Base-by-base conservation (phyloP, 2,329 filamentous ascomycete genomes). In the Verticillium isaacii region DNA sequence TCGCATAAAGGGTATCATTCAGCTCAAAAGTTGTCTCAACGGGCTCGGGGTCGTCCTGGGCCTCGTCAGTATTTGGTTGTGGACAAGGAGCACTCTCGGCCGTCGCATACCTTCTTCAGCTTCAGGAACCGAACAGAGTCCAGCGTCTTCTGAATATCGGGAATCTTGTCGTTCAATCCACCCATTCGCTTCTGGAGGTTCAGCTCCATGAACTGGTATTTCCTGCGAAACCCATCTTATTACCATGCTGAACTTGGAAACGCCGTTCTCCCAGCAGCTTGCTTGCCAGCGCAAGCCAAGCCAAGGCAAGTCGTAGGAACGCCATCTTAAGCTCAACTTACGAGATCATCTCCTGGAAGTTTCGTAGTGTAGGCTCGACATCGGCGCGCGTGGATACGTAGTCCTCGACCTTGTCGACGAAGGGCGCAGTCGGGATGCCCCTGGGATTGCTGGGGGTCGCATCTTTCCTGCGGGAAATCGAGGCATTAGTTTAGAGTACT, bases 201-300 rank as follows among this genome's bases (percentile, higher is more conserved):
- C 73, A 90, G 82, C 79, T 98, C 93, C 95, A 99, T 99, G 79
- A 98, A 99, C 76, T 98, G 95, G 80, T 99, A 99, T 84, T 99
- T 99, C 69, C 93, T 96, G 73, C 74, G 73, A 77, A 66, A 32
- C 17, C 5, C 14, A 15, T 12, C 5, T 32, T 14, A 25, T 32
- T 32, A 56, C 14, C 14, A 17, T 5, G 14, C 52, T 56, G 52
- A 15, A 2, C 41, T 50, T 50, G 17, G 6, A 4, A 8, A 8
- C 19, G 19, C 15, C 41, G 41, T 25, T 8, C 7, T 23, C 19
- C 41, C 7, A 17, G 7, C 19, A 7, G 11, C 41, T 50, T 11
- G n/a, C n/a, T 9, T 23, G n/a, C 41, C n/a, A 7, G 41, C 7
- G 11, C 29, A 6, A 23, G 34, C n/a, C 41, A n/a, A 8, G 41